These are phyloP conservation scores for Cryphonectria nitschkei DNA, from an alignment of 2,329 filamentous ascomycete species.

Conservation along the genomic window DNA sequence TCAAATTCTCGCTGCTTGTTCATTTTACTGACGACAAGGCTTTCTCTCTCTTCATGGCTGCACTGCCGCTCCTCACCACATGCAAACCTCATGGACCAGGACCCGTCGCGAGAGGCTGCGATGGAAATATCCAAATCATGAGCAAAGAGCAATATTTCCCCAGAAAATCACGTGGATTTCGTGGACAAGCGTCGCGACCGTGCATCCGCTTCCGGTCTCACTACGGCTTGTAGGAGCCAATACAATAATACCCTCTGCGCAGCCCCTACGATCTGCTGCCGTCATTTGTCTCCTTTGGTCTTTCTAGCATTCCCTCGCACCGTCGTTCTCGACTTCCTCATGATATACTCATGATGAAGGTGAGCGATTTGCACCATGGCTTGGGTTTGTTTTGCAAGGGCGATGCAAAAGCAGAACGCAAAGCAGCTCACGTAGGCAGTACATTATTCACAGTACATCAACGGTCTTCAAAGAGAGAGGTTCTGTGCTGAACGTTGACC, in stretches of 20 bases:
- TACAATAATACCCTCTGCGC: neutral
- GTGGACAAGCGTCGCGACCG: conserved; percentile 3
- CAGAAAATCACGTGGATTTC: neutral
- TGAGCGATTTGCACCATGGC: neutral
- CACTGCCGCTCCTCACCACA: neutral
- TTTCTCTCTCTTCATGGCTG: neutral
- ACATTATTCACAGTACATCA: neutral
- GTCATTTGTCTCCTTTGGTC: neutral
- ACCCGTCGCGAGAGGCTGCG: neutral
- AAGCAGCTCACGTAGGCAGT: neutral
- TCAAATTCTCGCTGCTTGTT: conserved; percentile 2
- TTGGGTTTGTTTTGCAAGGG: neutral
- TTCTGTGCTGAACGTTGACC: neutral
- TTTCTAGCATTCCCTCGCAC: neutral
- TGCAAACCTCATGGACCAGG: neutral
- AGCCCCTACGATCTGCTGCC: neutral
- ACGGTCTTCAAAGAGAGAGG: neutral
- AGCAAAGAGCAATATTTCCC: neutral
- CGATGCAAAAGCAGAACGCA: neutral
- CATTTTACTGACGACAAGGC: neutral
- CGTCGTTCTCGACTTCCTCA: neutral
- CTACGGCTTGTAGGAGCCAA: neutral
- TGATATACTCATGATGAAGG: neutral
- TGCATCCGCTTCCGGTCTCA: neutral
- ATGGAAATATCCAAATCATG: neutral